phyloP scores from a whole-genome alignment of 179 eudicot species.

The Actinidia arguta region DNA sequence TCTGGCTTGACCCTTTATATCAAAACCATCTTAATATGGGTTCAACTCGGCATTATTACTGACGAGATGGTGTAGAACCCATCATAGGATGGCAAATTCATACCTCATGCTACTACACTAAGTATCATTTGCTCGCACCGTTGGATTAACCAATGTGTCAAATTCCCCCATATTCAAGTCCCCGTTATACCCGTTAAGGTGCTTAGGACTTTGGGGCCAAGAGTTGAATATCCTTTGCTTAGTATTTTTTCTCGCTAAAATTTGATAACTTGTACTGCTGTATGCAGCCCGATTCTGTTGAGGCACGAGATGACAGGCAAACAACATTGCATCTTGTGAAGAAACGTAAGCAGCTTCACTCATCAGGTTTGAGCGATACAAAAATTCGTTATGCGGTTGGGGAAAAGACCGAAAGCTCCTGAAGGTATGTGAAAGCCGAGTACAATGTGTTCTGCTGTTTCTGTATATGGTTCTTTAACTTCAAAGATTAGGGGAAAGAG shows the following conservation, averaged over 20 bases:
- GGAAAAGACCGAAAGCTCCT: conserved; percentile 32
- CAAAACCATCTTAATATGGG: neutral
- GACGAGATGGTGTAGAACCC: neutral
- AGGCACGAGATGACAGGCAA: conserved; percentile 66
- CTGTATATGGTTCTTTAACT: neutral
- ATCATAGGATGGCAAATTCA: neutral
- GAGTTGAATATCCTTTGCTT: neutral
- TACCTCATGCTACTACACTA: neutral
- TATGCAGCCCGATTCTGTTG: conserved; percentile 70
- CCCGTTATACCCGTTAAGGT: neutral
- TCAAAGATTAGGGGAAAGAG: neutral
- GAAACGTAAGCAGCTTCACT: conserved; percentile 75
- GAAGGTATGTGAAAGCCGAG: conserved; percentile 1
- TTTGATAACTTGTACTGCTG: neutral
- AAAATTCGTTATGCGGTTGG: conserved; percentile 65
- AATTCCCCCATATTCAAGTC: neutral
- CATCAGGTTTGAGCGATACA: conserved; percentile 51
- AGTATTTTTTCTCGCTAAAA: neutral
- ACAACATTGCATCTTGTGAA: conserved; percentile 66
- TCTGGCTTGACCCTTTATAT: neutral
- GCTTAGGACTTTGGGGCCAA: neutral
- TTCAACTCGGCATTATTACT: neutral
- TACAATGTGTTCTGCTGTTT: neutral
- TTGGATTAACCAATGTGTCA: neutral
- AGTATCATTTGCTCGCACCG: neutral